A percentile compares a stretch with the other conserved stretches of the same genome.
Evolutionary conservation across 176 grass and related monocot genomes (phyloP).

Genomic region (Lolium perenne): DNA sequence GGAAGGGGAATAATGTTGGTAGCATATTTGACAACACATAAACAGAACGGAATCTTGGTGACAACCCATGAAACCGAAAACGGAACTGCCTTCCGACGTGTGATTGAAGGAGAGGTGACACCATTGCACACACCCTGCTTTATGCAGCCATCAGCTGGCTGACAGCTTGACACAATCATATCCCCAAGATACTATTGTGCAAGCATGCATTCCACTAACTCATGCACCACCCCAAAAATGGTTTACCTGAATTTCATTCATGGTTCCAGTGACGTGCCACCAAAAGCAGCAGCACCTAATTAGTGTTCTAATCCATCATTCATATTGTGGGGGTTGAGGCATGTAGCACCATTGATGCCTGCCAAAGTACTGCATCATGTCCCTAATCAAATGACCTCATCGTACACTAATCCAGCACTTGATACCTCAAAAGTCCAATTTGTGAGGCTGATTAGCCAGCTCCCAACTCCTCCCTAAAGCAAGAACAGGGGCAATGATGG

Average conservation of each 20-base stretch:
- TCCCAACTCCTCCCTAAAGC: too few relatives aligned
- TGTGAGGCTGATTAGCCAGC: neutral
- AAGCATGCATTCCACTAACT: slow-evolving; percentile 44
- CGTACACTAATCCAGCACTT: neutral
- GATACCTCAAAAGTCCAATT: neutral
- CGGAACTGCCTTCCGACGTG: neutral
- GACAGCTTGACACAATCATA: slow-evolving; percentile 41
- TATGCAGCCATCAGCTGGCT: slow-evolving; percentile 11
- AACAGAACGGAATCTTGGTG: slow-evolving; percentile 19
- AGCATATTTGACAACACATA: neutral
- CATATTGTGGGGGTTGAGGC: neutral
- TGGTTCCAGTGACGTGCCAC: neutral
- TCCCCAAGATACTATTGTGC: neutral
- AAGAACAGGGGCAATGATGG: slow-evolving; percentile 33
- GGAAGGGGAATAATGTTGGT: slow-evolving; percentile 3
- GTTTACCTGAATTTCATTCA: neutral
- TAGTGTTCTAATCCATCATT: slow-evolving; percentile 28
- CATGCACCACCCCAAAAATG: neutral
- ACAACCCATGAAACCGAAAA: slow-evolving; percentile 30
- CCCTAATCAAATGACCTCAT: neutral
- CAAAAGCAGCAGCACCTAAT: slow-evolving; percentile 19
- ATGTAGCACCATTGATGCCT: neutral
- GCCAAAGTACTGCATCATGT: neutral
- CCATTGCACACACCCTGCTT: neutral
- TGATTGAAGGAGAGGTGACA: slow-evolving; percentile 33